Conservation (phyloP, 345 rosid species). For the Anastatica hierochuntica region DNA sequence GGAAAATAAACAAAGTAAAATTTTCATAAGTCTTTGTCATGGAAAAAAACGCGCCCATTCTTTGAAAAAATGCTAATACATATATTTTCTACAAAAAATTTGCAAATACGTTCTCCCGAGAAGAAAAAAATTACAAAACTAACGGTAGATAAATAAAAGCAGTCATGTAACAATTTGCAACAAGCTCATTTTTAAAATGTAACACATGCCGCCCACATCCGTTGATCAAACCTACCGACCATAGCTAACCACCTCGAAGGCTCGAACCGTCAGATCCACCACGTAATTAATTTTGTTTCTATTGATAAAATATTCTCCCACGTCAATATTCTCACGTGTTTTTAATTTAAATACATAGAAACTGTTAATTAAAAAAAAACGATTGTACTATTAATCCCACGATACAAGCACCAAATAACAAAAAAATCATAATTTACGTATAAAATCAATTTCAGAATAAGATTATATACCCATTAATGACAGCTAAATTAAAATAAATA, state of each 20-base stretch:
- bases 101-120: too few relatives aligned
- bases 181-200: neutral
- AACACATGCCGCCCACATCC: neutral
- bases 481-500: neutral
- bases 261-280: neutral
- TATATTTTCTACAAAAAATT: too few relatives aligned
- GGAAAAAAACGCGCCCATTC: too few relatives aligned
- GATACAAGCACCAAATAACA: neutral
- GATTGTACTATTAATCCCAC: too few relatives aligned
- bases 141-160: too few relatives aligned
- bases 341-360: neutral
- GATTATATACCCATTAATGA: neutral
- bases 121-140: too few relatives aligned
- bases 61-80: too few relatives aligned
- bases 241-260: neutral
- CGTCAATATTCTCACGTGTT: neutral
- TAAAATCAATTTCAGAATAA: neutral
- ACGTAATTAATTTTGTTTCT: too few relatives aligned
- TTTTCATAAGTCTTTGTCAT: too few relatives aligned
- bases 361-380: neutral
- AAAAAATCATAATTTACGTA: neutral
- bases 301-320: too few relatives aligned
- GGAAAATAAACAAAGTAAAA: too few relatives aligned
- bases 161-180: neutral
- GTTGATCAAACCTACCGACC: conserved; percentile 13